Evolutionary conservation across 345 rosid genomes (phyloP), one percentile per base, ranked within the genome.

Genomic region (Citrus unshiu): DNA sequence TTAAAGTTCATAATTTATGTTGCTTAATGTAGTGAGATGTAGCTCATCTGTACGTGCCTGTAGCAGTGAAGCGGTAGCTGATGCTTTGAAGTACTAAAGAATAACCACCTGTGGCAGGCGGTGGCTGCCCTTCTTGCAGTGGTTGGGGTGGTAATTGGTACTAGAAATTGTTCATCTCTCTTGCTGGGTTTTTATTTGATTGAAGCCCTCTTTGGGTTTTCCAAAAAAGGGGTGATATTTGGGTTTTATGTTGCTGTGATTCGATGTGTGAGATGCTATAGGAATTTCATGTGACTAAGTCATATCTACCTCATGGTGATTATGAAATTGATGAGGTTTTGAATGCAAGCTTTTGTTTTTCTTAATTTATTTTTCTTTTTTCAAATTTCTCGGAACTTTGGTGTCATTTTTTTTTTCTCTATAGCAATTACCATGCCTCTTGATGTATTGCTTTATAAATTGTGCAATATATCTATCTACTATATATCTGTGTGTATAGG

Each of bases 31-130:
- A 85, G 85, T 80, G 81, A 83, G 87, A 51, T 84, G 82, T 85
- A 80, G 86, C 84, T 71, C 70, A 46, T 66, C 19, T 77, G 83
- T 74, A 77, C 83, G 81, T 85, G 87, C 80, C 76, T 32, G 86
- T 79, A 70, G 89, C 91, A 78, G 89, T 83, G 90, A 81, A 84
- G 89, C 77, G 74, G 82, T 83, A 79, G 78, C 88, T 73, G 87
- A 83, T 78, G 72, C 78, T 76, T 64, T 56, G 80, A 72, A 77
- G 81, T 82, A 62, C 74, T 79, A 56, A 67, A 18, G 59, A 79
- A 65, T 77, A 68, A 61, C 75, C 72, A 83, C 79, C 63, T 80
- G 82, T 79, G 75, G 86, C 84, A 13, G 80, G 78, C 78, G 66
- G 84, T 72, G 78, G 86, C 82, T 80, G 86, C 83, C 82, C 77